phyloP scores from a whole-genome alignment of 495 filamentous ascomycete genomes.

The Hypoxylon perforatum region DNA sequence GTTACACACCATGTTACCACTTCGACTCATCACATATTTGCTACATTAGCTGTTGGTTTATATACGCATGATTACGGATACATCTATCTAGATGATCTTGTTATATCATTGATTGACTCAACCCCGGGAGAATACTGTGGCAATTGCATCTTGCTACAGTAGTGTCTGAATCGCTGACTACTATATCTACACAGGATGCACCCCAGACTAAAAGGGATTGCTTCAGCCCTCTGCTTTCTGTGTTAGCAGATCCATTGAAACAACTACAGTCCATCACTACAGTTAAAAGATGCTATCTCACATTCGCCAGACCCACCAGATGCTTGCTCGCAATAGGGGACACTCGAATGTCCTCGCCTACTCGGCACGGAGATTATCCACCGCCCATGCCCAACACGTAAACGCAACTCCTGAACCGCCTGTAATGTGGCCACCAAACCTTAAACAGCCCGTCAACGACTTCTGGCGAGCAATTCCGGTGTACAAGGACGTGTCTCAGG shows the following conservation, averaged over 20 bases:
- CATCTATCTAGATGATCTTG: too few relatives aligned
- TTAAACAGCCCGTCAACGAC: neutral
- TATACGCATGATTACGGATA: too few relatives aligned
- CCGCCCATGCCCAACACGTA: neutral
- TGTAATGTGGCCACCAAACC: neutral
- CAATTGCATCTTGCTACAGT: too few relatives aligned
- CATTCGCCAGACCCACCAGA: neutral
- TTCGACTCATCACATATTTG: neutral
- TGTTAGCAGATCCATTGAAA: too few relatives aligned
- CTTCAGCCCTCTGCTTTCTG: too few relatives aligned
- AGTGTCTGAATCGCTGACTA: too few relatives aligned
- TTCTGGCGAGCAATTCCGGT: conserved; percentile 37
- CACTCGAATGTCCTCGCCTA: neutral
- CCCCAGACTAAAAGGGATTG: too few relatives aligned
- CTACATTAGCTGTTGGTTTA: too few relatives aligned
- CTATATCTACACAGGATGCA: too few relatives aligned
- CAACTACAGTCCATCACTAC: neutral
- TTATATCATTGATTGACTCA: too few relatives aligned
- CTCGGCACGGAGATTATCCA: conserved; percentile 3
- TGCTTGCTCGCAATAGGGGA: conserved; percentile 1
- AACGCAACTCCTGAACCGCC: neutral
- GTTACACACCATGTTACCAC: neutral
- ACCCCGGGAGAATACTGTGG: too few relatives aligned
- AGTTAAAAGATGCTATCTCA: conserved; percentile 7
- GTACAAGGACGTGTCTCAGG: conserved; percentile 21